phyloP scores from a whole-genome alignment of 345 rosid species.

The Gossypium mustelinum region DNA sequence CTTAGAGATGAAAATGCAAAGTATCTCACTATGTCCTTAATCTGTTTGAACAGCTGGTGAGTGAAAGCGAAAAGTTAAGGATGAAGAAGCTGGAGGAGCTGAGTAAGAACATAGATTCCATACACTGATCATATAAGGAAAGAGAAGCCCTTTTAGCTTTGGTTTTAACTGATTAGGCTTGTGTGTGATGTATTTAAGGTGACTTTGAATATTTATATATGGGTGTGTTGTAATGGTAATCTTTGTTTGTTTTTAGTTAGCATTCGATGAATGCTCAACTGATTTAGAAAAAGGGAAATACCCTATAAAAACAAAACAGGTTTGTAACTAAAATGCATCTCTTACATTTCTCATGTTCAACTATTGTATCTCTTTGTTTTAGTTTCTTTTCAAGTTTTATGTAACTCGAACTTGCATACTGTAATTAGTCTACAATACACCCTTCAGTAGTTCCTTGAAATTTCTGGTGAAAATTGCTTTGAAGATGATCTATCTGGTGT shows the following conservation, averaged over 20 bases:
- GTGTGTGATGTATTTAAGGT: slow-evolving; percentile 24
- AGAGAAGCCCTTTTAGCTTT: neutral
- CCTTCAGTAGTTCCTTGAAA: neutral
- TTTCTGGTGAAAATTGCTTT: neutral
- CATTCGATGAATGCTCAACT: slow-evolving; percentile 9
- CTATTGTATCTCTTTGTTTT: neutral
- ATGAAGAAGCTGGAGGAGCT: slow-evolving; percentile 88
- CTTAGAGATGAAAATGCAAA: neutral
- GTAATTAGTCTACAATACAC: neutral
- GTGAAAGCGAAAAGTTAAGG: slow-evolving; percentile 79
- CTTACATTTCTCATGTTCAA: neutral
- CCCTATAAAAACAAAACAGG: slow-evolving; percentile 8
- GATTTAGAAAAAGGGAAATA: slow-evolving; percentile 14
- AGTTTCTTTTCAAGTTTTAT: neutral
- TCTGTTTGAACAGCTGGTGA: slow-evolving; percentile 55
- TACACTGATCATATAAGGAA: slow-evolving; percentile 8
- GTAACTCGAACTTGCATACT: slow-evolving; percentile 12
- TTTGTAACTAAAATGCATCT: slow-evolving; percentile 16
- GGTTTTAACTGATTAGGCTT: slow-evolving; percentile 17
- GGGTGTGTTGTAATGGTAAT: slow-evolving; percentile 14
- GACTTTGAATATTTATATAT: slow-evolving; percentile 17
- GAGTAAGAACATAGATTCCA: slow-evolving; percentile 61
- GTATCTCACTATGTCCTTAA: slow-evolving; percentile 2
- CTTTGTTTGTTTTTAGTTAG: slow-evolving; percentile 19
- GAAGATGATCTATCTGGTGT: neutral